A percentile compares a stretch with the other conserved stretches of the same genome.
Evolutionary conservation across 306 rosid species (phyloP).

Genomic region (Prunus fruticosa): DNA sequence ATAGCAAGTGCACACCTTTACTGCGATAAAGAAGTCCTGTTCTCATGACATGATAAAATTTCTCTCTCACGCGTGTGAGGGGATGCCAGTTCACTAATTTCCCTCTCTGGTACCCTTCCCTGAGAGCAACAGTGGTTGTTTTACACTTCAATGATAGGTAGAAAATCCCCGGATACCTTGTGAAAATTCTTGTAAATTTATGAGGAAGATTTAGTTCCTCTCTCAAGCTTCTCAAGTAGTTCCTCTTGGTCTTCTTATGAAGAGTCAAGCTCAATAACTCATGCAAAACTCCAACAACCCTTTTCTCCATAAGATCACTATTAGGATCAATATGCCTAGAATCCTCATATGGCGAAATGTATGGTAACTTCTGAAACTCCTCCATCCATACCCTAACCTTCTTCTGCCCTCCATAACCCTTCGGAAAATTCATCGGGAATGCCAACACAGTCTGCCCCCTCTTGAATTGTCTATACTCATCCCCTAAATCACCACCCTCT

Average conservation of each 20-base stretch:
- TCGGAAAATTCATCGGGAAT: constrained; percentile 78
- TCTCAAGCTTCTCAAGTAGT: constrained; percentile 78
- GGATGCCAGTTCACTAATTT: constrained; percentile 77
- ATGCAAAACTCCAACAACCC: constrained; percentile 86
- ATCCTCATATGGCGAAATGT: constrained; percentile 73
- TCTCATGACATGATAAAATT: constrained; percentile 81
- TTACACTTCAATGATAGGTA: constrained; percentile 88
- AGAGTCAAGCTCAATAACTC: constrained; percentile 73
- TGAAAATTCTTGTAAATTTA: constrained; percentile 80
- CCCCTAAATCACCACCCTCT: constrained; percentile 33
- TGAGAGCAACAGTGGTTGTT: constrained; percentile 68
- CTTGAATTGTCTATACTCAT: constrained; percentile 65
- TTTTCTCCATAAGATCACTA: constrained; percentile 95
- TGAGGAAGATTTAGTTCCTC: constrained; percentile 87
- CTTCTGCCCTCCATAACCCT: constrained; percentile 83
- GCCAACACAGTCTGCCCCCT: constrained; percentile 62
- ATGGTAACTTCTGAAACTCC: constrained; percentile 86
- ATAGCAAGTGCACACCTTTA: constrained; percentile 50
- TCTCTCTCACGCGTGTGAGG: constrained; percentile 56
- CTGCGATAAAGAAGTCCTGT: constrained; percentile 72
- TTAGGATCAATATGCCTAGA: constrained; percentile 60
- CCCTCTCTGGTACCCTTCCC: constrained; percentile 80
- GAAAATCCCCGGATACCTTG: constrained; percentile 82
- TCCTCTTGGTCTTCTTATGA: constrained; percentile 91
- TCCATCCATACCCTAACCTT: constrained; percentile 91